Base-by-base conservation (phyloP, 192 early-diverging fungal genomes). In the Backusella macrospora region DNA sequence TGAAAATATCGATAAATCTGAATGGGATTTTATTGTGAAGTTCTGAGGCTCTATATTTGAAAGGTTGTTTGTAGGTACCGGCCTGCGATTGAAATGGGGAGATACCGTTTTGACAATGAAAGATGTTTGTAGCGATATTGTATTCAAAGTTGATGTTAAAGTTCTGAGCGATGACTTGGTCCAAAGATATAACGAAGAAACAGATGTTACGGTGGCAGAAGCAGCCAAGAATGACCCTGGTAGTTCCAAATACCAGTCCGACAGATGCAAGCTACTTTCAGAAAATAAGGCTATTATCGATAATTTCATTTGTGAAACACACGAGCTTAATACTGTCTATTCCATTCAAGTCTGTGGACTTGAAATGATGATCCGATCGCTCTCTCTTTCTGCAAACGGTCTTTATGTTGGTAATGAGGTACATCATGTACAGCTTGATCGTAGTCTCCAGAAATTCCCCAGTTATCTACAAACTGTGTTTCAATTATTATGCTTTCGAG, bases 161-260 rank as follows among this genome's bases (percentile, higher is more conserved):
- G 16, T 65, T n/a, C 1, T 65, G 2, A 13, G 10, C 40, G 63
- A 65, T 65, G 40, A 37, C 1, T 42, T 3, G 1, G 16, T 37
- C 14, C 63, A 65, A 65, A 37, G 63, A 39, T 34, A 39, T n/a
- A 65, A 65, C 34, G 63, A 37, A 37, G 63, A 65, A n/a, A 4
- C 10, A 8, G 63, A 65, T 0, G 34, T 65, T 65, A 7, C 63
- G 23, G 23, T 34, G 10, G 63, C 26, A 13, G 63, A 65, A 42
- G 23, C 34, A 4, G 34, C 63, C 8, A 65, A 65, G 16, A 16
- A 65, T 13, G 63, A 65, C n/a, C 63, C 39, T 0, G 63, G 63
- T 16, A 0, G 0, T 12, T 16, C 14, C 8, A 65, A 65, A 39
- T 39, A 1, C n/a, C 2, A 15, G 34, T 65, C 63, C 12, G 63